These are phyloP conservation scores for Ganoderma meredithae DNA, from an alignment of 1,284 basidiomycete genomes.

Conservation along the genomic window DNA sequence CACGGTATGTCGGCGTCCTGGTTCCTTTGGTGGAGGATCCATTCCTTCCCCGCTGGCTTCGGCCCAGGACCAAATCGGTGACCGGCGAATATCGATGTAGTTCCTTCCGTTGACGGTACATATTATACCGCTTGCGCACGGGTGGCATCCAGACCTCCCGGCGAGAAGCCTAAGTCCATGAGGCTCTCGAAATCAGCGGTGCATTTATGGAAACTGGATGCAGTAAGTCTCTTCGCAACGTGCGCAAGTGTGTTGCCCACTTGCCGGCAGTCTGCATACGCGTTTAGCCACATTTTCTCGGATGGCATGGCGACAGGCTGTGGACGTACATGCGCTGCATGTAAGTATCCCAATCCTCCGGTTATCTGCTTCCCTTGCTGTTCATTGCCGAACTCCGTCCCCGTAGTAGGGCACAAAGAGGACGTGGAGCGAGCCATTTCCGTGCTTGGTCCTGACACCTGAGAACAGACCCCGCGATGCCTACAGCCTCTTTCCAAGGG, in stretches of 20 bases:
- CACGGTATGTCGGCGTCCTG: conserved; percentile 41
- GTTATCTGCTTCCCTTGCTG: conserved; percentile 10
- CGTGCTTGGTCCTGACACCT: conserved; percentile 16
- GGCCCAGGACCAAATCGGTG: conserved; percentile 40
- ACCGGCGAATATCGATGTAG: conserved; percentile 47
- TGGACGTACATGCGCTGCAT: conserved; percentile 10
- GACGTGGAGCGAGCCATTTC: conserved; percentile 3
- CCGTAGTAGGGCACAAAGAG: neutral
- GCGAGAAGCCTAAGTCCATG: conserved; percentile 17
- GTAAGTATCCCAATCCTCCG: conserved; percentile 21
- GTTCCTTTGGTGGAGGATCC: conserved; percentile 36
- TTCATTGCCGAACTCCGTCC: conserved; percentile 1
- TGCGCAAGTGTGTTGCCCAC: neutral
- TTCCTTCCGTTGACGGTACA: conserved; percentile 45
- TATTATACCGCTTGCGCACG: conserved; percentile 43
- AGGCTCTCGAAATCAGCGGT: conserved; percentile 25
- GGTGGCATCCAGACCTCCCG: conserved; percentile 21
- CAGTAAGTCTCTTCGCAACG: neutral
- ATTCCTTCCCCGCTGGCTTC: conserved; percentile 37
- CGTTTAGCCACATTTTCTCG: neutral
- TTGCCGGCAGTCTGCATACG: conserved; percentile 16
- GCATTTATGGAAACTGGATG: conserved; percentile 5
- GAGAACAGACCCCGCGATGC: conserved; percentile 16
- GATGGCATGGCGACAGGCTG: neutral
- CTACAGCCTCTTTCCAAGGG: conserved; percentile 13